Conservation (phyloP, 164 flowering plant genomes). For the Tetracentron sinense region DNA sequence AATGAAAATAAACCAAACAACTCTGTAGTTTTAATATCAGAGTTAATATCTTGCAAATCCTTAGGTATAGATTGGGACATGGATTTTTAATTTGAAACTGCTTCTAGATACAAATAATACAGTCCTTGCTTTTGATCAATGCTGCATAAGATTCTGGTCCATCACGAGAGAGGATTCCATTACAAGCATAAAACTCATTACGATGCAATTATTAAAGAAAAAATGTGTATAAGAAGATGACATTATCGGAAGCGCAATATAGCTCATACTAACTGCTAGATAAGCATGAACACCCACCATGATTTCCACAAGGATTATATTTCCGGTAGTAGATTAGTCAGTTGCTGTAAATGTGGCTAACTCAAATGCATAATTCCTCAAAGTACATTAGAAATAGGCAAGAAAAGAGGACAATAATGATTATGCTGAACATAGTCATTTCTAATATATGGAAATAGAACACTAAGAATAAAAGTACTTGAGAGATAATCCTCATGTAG, state of each 20-base stretch:
- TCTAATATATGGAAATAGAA: too few relatives aligned
- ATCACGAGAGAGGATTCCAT: not conserved
- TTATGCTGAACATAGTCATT: too few relatives aligned
- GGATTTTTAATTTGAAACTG: constrained; percentile 74
- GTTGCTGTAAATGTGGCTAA: too few relatives aligned
- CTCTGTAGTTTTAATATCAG: constrained; percentile 48
- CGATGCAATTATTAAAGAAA: not conserved
- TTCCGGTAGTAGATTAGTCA: too few relatives aligned
- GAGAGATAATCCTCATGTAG: too few relatives aligned
- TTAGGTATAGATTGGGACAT: constrained; percentile 62
- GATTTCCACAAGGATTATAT: not conserved
- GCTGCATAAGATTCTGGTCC: not conserved
- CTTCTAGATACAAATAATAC: constrained; percentile 87
- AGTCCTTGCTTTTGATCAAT: constrained; percentile 56
- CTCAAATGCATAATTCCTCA: too few relatives aligned
- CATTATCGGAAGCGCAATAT: not conserved
- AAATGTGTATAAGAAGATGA: not conserved
- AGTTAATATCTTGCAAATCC: constrained; percentile 44
- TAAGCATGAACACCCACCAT: not conserved
- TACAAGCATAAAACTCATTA: not conserved
- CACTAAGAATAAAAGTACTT: too few relatives aligned
- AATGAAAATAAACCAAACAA: constrained; percentile 68
- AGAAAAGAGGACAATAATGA: too few relatives aligned
- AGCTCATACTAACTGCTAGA: not conserved
- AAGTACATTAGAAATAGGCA: too few relatives aligned